Evolutionary conservation across 768 basidiomycete species (phyloP).

Genomic region (Suillus tomentosus): DNA sequence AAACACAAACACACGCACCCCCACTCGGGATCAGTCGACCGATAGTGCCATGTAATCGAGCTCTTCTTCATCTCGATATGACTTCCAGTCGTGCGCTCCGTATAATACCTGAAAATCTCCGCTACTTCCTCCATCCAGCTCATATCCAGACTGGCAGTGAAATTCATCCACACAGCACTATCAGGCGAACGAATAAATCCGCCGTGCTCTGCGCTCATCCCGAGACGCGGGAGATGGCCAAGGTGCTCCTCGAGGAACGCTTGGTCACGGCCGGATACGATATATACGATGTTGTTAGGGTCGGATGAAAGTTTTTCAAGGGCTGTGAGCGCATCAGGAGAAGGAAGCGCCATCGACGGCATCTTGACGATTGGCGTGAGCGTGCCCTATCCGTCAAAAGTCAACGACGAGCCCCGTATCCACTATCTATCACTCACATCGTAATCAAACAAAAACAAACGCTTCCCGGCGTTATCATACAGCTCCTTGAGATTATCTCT

Average conservation of each 20-base stretch:
- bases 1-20: slow-evolving; percentile 54
- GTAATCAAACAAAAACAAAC: slow-evolving; percentile 94
- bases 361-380: slow-evolving; percentile 96
- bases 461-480: slow-evolving; percentile 74
- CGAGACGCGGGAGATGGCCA: slow-evolving; percentile 78
- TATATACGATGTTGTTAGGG: slow-evolving; percentile 90
- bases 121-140: slow-evolving; percentile 95
- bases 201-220: slow-evolving; percentile 96
- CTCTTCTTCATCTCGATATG: slow-evolving; percentile 97
- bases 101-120: slow-evolving; percentile 96
- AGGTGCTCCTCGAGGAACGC: slow-evolving; percentile 91
- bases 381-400: slow-evolving; percentile 64
- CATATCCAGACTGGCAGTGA: slow-evolving; percentile 54
- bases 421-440: slow-evolving; percentile 58
- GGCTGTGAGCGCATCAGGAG: slow-evolving; percentile 69
- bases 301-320: slow-evolving; percentile 74
- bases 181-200: slow-evolving; percentile 84
- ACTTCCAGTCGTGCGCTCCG: slow-evolving; percentile 95
- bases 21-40: slow-evolving; percentile 76
- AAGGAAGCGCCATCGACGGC: slow-evolving; percentile 85
- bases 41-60: slow-evolving; percentile 80
- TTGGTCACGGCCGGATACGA: slow-evolving; percentile 95
- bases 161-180: slow-evolving; percentile 70
- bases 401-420: not conserved
- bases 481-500: slow-evolving; percentile 53